Percentiles rank a stretch among this genome's conserved stretches.
Conservation (phyloP, 352 stramenopile species). For the Phytophthora constricta region DNA sequence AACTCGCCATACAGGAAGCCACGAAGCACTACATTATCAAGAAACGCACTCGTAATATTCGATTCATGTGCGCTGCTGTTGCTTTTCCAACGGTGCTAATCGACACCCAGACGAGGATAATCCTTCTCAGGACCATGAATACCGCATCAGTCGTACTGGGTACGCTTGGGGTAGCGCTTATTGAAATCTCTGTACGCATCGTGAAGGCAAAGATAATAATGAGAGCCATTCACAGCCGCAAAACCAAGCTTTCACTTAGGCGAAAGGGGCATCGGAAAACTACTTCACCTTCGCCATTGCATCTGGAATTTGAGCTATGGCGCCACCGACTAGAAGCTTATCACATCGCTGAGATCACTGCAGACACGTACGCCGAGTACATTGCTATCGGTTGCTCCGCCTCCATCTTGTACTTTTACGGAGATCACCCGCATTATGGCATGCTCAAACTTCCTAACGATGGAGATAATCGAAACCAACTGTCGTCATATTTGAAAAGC, state of each 20-base stretch:
- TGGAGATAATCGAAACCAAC: neutral
- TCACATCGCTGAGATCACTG: constrained; percentile 29
- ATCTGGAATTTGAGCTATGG: constrained; percentile 23
- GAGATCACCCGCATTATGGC: constrained; percentile 37
- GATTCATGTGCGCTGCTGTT: constrained; percentile 42
- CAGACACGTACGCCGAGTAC: constrained; percentile 48
- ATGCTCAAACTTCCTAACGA: constrained; percentile 10
- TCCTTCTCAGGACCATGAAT: constrained; percentile 37
- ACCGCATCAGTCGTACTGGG: constrained; percentile 21
- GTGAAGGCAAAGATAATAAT: constrained; percentile 30
- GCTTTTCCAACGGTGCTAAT: constrained; percentile 48
- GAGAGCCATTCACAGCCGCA: constrained; percentile 15
- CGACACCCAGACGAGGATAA: constrained; percentile 48
- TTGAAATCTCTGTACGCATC: constrained; percentile 37
- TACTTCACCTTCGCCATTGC: neutral
- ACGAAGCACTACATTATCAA: constrained; percentile 35
- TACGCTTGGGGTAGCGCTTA: constrained; percentile 34
- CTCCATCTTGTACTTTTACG: constrained; percentile 38
- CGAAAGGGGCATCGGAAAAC: neutral
- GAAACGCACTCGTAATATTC: constrained; percentile 32
- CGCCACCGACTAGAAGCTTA: constrained; percentile 18
- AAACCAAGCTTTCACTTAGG: constrained; percentile 1
- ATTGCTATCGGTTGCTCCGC: constrained; percentile 44
- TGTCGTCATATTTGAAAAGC: constrained; percentile 11
- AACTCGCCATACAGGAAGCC: constrained; percentile 44